A percentile compares a stretch with the other conserved stretches of the same genome.
Evolutionary conservation across 1,284 basidiomycete genomes (phyloP).

Genomic region (Austroboletus rostrupii): DNA sequence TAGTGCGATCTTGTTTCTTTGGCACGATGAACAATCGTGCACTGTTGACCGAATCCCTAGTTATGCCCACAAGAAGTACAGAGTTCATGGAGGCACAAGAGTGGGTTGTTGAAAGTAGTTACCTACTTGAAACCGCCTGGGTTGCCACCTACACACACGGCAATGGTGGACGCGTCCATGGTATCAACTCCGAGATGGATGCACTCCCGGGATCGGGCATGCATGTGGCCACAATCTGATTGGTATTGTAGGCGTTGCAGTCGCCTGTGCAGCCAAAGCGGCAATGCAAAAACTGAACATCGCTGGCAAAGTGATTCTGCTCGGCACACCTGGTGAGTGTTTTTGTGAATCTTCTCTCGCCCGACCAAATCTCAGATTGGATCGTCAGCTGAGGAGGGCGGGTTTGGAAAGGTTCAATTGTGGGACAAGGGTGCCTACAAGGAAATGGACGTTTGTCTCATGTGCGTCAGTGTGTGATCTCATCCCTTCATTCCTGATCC

Average conservation of each 20-base stretch:
- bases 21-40: neutral
- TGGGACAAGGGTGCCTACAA: constrained; percentile 64
- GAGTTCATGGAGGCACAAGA: constrained; percentile 55
- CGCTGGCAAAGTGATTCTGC: constrained; percentile 61
- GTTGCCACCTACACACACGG: constrained; percentile 58
- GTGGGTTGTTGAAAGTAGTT: constrained; percentile 55
- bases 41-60: constrained; percentile 27
- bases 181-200: constrained; percentile 75
- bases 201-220: constrained; percentile 64
- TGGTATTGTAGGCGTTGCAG: constrained; percentile 68
- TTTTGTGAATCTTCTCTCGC: neutral
- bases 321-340: constrained; percentile 67
- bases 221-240: constrained; percentile 83
- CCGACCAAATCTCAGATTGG: neutral
- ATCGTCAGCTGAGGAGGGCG: constrained; percentile 67
- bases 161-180: constrained; percentile 55
- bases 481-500: neutral
- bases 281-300: constrained; percentile 58
- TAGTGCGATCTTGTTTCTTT: constrained; percentile 35
- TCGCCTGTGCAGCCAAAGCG: constrained; percentile 58
- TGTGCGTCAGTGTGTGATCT: constrained; percentile 37
- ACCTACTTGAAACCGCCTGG: constrained; percentile 70
- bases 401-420: constrained; percentile 64
- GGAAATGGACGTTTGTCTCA: constrained; percentile 65
- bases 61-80: constrained; percentile 53